These are phyloP conservation scores for Lactarius pseudohatsudake DNA, from an alignment of 768 basidiomycete species.

Conservation along the genomic window DNA sequence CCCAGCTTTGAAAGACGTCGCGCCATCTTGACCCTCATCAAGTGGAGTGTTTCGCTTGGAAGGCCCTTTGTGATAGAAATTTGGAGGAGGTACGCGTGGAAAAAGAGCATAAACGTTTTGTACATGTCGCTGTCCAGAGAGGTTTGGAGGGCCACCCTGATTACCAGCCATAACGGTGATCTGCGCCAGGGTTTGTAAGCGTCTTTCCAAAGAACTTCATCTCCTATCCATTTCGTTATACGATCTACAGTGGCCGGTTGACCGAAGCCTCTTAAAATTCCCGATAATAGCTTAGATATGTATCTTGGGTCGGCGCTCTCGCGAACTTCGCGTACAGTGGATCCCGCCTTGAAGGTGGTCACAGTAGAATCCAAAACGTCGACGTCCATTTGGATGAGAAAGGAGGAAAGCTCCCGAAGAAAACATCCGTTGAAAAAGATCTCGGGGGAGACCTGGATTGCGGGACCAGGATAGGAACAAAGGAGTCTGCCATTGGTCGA, in stretches of 20 bases:
- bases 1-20: neutral
- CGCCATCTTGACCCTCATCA: neutral
- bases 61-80: neutral
- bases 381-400: neutral
- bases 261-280: neutral
- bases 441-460: conserved; percentile 38
- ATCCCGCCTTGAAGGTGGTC: neutral
- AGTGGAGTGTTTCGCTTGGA: neutral
- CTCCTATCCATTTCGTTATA: neutral
- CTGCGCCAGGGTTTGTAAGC: neutral
- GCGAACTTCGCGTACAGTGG: neutral
- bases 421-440: neutral
- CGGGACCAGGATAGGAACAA: conserved; percentile 39
- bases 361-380: neutral
- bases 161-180: neutral
- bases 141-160: neutral
- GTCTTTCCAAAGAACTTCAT: neutral
- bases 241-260: neutral
- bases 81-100: neutral
- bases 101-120: conserved; percentile 1
- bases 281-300: neutral
- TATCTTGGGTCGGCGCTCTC: neutral
- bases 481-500: conserved; percentile 38
- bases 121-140: neutral
- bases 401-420: neutral